A percentile compares a stretch with the other conserved stretches of the same genome.
Conservation (phyloP, 805 yeast genomes). For the Candida ascalaphidarum region DNA sequence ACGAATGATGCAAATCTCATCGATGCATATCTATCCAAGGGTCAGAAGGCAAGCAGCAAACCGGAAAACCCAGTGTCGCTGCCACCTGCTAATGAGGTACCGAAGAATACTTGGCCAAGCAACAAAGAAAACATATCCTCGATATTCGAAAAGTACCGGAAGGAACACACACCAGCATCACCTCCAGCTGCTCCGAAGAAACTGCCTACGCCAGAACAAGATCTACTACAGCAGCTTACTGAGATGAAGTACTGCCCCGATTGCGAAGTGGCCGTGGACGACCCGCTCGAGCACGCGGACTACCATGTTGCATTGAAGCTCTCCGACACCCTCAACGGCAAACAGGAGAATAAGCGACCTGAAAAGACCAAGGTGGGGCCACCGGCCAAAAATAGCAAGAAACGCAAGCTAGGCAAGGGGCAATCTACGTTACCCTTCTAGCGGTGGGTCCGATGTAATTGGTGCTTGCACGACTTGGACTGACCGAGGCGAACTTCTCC, state of each 20-base stretch:
- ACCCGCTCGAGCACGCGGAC: slow-evolving; percentile 44
- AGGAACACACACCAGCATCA: too few species aligned
- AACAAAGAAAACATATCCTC: slow-evolving; percentile 1
- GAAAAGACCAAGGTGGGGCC: too few species aligned
- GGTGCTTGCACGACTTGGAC: too few species aligned
- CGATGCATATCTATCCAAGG: slow-evolving; percentile 19
- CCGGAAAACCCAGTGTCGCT: too few species aligned
- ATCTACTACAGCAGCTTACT: slow-evolving; percentile 9
- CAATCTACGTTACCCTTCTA: too few species aligned
- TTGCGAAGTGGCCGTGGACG: slow-evolving; percentile 18
- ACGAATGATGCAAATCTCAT: slow-evolving; percentile 24
- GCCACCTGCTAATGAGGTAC: too few species aligned
- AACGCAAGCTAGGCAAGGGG: too few species aligned
- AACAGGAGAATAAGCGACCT: not conserved
- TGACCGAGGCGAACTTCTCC: too few species aligned
- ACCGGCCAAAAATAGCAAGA: too few species aligned
- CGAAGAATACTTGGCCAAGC: too few species aligned
- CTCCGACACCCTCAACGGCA: slow-evolving; percentile 31
- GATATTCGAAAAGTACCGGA: slow-evolving; percentile 3
- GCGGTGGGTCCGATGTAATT: too few species aligned
- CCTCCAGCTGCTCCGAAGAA: too few species aligned
- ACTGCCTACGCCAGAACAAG: not conserved
- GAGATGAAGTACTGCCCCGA: slow-evolving; percentile 13
- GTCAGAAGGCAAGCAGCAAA: not conserved
- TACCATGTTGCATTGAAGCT: slow-evolving; percentile 45